These are phyloP conservation scores for Tolypocladium inflatum DNA, from an alignment of 2,329 filamentous ascomycete species.

Conservation along the genomic window DNA sequence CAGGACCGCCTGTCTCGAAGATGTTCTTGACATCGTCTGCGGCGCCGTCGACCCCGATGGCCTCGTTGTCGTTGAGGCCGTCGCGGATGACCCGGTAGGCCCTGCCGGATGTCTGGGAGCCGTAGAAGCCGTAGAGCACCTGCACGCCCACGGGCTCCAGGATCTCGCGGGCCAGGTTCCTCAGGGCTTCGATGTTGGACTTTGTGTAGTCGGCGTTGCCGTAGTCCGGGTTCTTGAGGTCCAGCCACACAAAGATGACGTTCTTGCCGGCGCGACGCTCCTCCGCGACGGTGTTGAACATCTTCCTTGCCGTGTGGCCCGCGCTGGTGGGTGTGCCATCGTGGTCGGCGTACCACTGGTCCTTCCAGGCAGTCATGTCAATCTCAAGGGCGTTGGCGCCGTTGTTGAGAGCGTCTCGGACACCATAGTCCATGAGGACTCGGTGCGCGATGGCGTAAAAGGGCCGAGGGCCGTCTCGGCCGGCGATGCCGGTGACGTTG, in stretches of 20 bases:
- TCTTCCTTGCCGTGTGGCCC: neutral
- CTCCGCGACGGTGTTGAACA: conserved; percentile 1
- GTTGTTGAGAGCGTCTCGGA: neutral
- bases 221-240: conserved; percentile 4
- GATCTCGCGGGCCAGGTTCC: neutral
- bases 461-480: neutral
- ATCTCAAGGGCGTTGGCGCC: conserved; percentile 6
- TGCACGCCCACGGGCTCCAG: conserved; percentile 1
- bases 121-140: conserved; percentile 6
- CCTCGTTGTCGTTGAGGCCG: conserved; percentile 3
- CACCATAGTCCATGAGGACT: neutral
- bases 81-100: conserved; percentile 1
- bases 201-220: neutral
- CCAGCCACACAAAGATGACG: conserved; percentile 7
- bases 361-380: neutral
- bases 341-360: conserved; percentile 5
- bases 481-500: neutral
- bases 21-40: neutral
- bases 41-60: conserved; percentile 1
- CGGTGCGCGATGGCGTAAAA: conserved; percentile 6
- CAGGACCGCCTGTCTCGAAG: neutral
- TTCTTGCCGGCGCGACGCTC: neutral
- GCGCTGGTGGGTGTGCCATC: neutral
- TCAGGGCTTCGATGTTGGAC: conserved; percentile 1
- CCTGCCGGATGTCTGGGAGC: neutral